phyloP scores from a whole-genome alignment of 2,329 filamentous ascomycete genomes.

The Sphaerostilbella broomeana region DNA sequence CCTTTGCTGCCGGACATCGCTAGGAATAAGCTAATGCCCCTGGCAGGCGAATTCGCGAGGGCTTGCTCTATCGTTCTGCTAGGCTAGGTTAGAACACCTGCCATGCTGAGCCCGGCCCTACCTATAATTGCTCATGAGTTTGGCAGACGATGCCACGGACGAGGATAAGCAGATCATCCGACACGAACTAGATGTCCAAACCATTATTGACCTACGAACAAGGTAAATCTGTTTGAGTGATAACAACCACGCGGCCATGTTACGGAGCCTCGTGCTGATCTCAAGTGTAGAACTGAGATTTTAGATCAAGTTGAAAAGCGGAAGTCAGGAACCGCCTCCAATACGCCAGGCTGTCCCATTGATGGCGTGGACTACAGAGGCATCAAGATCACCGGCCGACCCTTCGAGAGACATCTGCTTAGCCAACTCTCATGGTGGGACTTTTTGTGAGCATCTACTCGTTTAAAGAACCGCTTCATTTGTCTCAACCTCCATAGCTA shows the following conservation, averaged over 20 bases:
- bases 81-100: conserved; percentile 41
- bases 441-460: conserved; percentile 47
- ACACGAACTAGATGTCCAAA: conserved; percentile 57
- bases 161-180: conserved; percentile 55
- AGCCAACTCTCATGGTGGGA: conserved; percentile 61
- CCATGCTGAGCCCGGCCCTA: conserved; percentile 11
- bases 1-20: too few species aligned
- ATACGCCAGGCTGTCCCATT: conserved; percentile 49
- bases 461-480: too few species aligned
- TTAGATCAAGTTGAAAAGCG: conserved; percentile 59
- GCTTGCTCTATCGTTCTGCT: conserved; percentile 62
- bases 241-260: background rate
- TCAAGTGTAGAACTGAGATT: conserved; percentile 58
- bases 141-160: conserved; percentile 62
- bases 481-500: too few species aligned
- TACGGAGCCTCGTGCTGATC: background rate
- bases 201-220: conserved; percentile 73
- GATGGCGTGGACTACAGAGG: conserved; percentile 56
- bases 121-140: background rate
- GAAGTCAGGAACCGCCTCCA: conserved; percentile 37
- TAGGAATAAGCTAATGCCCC: too few species aligned
- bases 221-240: conserved; percentile 41
- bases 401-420: conserved; percentile 63
- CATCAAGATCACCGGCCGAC: conserved; percentile 67
- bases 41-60: conserved; percentile 47